Base-by-base conservation (phyloP, 2,329 filamentous ascomycete genomes). In the Magnaporthiopsis incrustans region DNA sequence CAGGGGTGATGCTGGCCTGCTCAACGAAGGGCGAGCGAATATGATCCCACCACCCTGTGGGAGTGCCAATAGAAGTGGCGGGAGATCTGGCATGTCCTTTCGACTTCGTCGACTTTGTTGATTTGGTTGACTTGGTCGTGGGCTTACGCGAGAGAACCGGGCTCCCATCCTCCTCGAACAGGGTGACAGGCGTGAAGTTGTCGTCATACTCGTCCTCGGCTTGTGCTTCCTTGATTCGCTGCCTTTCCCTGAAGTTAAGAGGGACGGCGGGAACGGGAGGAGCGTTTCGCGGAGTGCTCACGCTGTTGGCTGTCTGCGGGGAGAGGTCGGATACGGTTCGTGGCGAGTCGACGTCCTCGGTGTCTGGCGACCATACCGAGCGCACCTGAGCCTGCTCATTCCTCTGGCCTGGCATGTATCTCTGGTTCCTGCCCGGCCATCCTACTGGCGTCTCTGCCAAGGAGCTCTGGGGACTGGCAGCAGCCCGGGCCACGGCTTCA, bases 41-140 rank as follows among this genome's bases (percentile, higher is more conserved):
- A 68, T 90, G 82, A 69, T 91, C 90, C 89, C 89, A 92, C 89
- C 89, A 92, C 26, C 89, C 89, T 32, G 87, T 88, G 64, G 81
- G 81, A 14, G 84, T 82, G 57, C 79, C 81, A 33, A 83, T 84
- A 57, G 82, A 22, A 84, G 60, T 80, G 74, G 59, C 80, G 73
- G 57, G 77, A 75, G 67, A 77, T 61, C 60, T 68, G 18, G 73
- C 71, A 11, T 73, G 70, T 10, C 72, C 74, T 62, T 77, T 78
- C 18, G 74, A 71, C 64, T 75, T 78, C 56, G 72, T 68, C 7
- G 77, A 77, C 65, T 76, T 76, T 35, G 64, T 65, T n/a, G 60
- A 62, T 22, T 60, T 60, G 38, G 65, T 65, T n/a, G 60, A 62
- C n/a, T 60, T 60, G 22, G 59, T 44, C 25, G 59, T 60, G 4